Base-by-base conservation (phyloP, 371 early-diverging fungal genomes). In the Batkoa obscura region DNA sequence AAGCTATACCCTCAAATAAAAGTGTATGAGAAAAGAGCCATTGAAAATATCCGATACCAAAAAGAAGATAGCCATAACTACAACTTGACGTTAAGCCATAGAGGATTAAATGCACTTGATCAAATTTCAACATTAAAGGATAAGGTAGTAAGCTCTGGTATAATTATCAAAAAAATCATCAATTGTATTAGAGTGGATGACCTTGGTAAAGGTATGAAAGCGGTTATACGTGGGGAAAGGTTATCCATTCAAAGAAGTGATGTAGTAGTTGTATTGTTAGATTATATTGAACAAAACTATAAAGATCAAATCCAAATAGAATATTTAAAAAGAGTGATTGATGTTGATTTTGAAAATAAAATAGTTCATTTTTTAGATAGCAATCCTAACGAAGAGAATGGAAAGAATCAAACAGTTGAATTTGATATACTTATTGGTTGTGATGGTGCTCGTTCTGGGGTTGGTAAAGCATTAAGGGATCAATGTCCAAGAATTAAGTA, bases 231-330 rank as follows among this genome's bases (percentile, higher is more conserved):
- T 36, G 53, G 2, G 15, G 35, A 15, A 13, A 53, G 38, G 38
- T n/a, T 53, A 2, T 53, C 53, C 2, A 53, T 53, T 4, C 38
- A 53, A 38, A 34, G 53, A 6, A 39, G 38, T 38, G 53, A 38
- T 15, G 53, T 53, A 2, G 53, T 38, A 33, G n/a, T 15, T 37
- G 34, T 38, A n/a, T 30, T 53, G 3, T n/a, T 53, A 39, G 3
- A 53, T 38, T 36, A 15, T 38, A 34, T 53, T 17, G 39, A 39
- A 37, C 53, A 39, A 6, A 39, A 53, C 39, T 53, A 15, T n/a
- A 10, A 30, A 2, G 5, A 34, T 4, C 53, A 35, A 17, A 39
- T 53, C 6, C 17, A 34, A 17, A 23, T 53, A n/a, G 30, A 12
- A 13, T 53, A 37, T 34, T 9, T n/a, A 4, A 53, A 15, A 10